phyloP scores from a whole-genome alignment of 306 rosid species.

The Delonix regia region DNA sequence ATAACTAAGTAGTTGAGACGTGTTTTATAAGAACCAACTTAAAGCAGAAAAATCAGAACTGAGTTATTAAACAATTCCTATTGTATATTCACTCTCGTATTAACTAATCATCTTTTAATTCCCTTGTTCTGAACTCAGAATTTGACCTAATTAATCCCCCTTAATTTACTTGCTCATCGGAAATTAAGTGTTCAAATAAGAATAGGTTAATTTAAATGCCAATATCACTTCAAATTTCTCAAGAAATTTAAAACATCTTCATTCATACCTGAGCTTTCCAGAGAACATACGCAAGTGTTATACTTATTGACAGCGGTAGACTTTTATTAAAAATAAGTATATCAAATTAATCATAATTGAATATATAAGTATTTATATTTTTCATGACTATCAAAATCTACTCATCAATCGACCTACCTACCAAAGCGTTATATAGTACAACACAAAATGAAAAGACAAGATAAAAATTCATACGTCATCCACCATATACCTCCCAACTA shows the following conservation, averaged over 20 bases:
- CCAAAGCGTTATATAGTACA: constrained; percentile 25
- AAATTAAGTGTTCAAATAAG: neutral
- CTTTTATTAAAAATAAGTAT: neutral
- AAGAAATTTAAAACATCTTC: neutral
- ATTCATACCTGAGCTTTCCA: neutral
- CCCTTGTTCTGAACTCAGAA: neutral
- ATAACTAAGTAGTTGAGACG: too few species aligned
- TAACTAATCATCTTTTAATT: neutral
- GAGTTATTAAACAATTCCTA: neutral
- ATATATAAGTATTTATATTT: neutral
- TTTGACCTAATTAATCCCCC: neutral
- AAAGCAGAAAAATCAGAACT: neutral
- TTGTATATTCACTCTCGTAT: neutral
- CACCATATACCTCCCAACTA: constrained; percentile 27
- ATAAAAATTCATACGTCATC: constrained; percentile 2
- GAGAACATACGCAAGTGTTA: neutral
- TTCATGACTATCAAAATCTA: neutral
- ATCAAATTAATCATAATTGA: neutral
- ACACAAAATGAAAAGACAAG: constrained; percentile 29
- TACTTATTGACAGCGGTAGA: too few species aligned
- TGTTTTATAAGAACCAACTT: too few species aligned
- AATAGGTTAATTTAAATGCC: neutral
- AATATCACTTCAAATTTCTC: neutral
- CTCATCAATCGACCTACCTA: neutral
- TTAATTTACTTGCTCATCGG: neutral